phyloP scores from a whole-genome alignment of 108 stramenopile genomes.

The Conticribra weissflogii region DNA sequence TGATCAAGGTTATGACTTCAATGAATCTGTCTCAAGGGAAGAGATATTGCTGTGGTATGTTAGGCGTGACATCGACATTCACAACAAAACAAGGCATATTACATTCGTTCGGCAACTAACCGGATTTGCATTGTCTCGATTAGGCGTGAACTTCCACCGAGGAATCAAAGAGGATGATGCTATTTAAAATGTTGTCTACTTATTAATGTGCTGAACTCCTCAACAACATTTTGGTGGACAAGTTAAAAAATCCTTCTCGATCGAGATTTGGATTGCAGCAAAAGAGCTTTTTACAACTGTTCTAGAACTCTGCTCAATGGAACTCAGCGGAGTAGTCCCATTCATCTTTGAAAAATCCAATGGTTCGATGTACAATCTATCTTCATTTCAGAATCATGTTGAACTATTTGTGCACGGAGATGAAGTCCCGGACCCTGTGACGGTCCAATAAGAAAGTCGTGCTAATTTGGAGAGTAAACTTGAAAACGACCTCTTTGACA shows the following conservation, averaged over 20 bases:
- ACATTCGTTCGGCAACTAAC: constrained; percentile 11
- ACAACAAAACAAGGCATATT: constrained; percentile 27
- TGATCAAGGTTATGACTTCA: not conserved
- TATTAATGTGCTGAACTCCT: constrained; percentile 30
- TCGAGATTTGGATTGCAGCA: constrained; percentile 3
- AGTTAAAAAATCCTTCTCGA: constrained; percentile 8
- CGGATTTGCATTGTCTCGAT: constrained; percentile 31
- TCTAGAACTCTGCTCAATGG: constrained; percentile 39
- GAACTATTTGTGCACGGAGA: constrained; percentile 15
- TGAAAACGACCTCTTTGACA: constrained; percentile 25
- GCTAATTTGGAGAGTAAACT: constrained; percentile 4
- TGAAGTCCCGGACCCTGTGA: constrained; percentile 18
- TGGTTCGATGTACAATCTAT: not conserved
- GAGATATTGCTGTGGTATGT: constrained; percentile 56
- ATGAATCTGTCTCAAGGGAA: constrained; percentile 2
- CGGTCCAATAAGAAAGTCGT: constrained; percentile 11
- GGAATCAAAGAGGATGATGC: constrained; percentile 7
- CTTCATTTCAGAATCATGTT: constrained; percentile 31
- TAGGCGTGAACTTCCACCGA: constrained; percentile 22
- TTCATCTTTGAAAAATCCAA: constrained; percentile 29
- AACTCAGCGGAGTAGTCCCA: constrained; percentile 7
- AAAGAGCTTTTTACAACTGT: constrained; percentile 26
- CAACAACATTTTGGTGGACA: constrained; percentile 24
- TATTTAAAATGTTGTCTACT: constrained; percentile 30
- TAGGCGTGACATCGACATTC: constrained; percentile 37